Conservation (phyloP, 805 yeast species). For the Myxozyma monticola region DNA sequence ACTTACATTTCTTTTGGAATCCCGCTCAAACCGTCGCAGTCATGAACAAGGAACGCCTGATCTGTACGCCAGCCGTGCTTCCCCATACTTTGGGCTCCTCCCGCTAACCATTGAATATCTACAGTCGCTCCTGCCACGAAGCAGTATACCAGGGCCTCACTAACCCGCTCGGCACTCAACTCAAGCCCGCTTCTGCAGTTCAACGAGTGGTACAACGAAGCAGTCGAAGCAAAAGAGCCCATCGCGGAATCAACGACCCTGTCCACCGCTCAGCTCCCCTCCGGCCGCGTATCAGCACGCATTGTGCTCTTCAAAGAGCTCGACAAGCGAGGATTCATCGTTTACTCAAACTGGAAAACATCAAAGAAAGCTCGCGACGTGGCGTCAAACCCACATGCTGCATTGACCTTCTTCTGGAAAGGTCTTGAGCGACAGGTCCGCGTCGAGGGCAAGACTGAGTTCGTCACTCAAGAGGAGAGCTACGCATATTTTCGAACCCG, state of each 20-base stretch:
- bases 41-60: slow-evolving; percentile 27
- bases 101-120: neutral
- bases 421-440: slow-evolving; percentile 88
- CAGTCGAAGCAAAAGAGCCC: slow-evolving; percentile 54
- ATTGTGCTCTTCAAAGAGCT: slow-evolving; percentile 86
- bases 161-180: slow-evolving; percentile 55
- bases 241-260: slow-evolving; percentile 73
- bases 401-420: slow-evolving; percentile 90
- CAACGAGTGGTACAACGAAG: slow-evolving; percentile 80
- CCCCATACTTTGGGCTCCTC: neutral
- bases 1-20: too few relatives aligned
- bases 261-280: slow-evolving; percentile 85
- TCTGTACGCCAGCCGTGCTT: slow-evolving; percentile 24
- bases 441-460: slow-evolving; percentile 81
- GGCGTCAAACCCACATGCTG: slow-evolving; percentile 70
- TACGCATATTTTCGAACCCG: slow-evolving; percentile 79
- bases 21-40: too few relatives aligned
- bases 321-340: slow-evolving; percentile 72
- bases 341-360: slow-evolving; percentile 89
- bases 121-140: slow-evolving; percentile 39
- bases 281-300: slow-evolving; percentile 86
- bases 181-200: slow-evolving; percentile 74
- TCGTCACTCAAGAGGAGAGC: slow-evolving; percentile 68
- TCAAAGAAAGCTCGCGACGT: slow-evolving; percentile 80
- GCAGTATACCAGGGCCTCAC: slow-evolving; percentile 71